A percentile compares a stretch with the other conserved stretches of the same genome.
phyloP scores from a whole-genome alignment of 805 yeast genomes.

The Teunomyces panamensis region DNA sequence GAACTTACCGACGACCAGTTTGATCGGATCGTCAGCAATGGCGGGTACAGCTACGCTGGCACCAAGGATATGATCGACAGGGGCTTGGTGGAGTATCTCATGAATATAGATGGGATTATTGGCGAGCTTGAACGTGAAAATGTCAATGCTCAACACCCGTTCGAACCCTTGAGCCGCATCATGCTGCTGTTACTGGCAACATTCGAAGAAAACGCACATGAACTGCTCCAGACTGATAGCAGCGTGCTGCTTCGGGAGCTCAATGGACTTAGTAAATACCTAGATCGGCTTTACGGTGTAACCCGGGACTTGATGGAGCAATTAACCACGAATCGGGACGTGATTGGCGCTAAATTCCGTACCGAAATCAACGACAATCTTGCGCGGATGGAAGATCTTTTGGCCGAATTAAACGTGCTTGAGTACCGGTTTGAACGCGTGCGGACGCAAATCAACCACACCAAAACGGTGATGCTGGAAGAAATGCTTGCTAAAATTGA shows the following conservation, averaged over 20 bases:
- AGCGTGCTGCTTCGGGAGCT: conserved; percentile 10
- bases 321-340: conserved; percentile 15
- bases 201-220: neutral
- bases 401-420: conserved; percentile 20
- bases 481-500: conserved; percentile 28
- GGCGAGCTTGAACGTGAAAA: conserved; percentile 10
- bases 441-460: conserved; percentile 17
- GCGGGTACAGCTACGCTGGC: conserved; percentile 18
- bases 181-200: conserved; percentile 2
- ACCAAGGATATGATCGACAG: conserved; percentile 17
- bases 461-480: conserved; percentile 24
- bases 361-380: conserved; percentile 26
- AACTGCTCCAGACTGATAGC: neutral
- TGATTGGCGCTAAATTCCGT: conserved; percentile 19
- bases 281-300: conserved; percentile 15
- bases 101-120: conserved; percentile 25
- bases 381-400: conserved; percentile 25
- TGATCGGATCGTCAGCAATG: conserved; percentile 13
- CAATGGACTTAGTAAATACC: conserved; percentile 14
- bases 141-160: neutral
- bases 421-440: conserved; percentile 20
- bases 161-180: conserved; percentile 6
- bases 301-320: conserved; percentile 18
- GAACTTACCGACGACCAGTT: conserved; percentile 12
- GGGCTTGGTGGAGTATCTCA: conserved; percentile 24